Evolutionary conservation across 768 basidiomycete species (phyloP).

Genomic region (Kwoniella bestiolae): DNA sequence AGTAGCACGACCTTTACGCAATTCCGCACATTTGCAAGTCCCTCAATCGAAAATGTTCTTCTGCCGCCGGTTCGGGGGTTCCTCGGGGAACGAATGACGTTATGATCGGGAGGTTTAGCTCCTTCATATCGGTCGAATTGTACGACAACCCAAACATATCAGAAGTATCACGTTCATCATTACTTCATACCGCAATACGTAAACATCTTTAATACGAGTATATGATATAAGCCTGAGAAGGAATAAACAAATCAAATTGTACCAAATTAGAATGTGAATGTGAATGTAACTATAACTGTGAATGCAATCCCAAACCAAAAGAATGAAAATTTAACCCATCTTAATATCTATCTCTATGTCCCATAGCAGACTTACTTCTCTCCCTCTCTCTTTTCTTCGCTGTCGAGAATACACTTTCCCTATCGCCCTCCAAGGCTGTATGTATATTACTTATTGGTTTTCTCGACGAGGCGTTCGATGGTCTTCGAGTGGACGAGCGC

Average conservation of each 20-base stretch:
- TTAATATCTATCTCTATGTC: constrained; percentile 22
- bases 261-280: background rate
- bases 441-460: background rate
- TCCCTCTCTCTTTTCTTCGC: constrained; percentile 17
- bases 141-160: too few species aligned
- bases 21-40: too few species aligned
- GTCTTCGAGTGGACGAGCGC: constrained; percentile 18
- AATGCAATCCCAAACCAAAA: background rate
- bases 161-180: too few species aligned
- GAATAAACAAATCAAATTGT: background rate
- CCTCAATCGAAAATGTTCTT: too few species aligned
- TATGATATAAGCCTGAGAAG: background rate
- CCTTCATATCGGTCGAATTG: too few species aligned
- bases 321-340: background rate
- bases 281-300: background rate
- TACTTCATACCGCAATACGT: too few species aligned
- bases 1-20: too few species aligned
- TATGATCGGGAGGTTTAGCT: too few species aligned
- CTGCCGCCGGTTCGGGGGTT: too few species aligned
- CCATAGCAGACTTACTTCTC: constrained; percentile 29
- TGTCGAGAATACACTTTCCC: constrained; percentile 17
- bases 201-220: background rate
- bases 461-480: constrained; percentile 16
- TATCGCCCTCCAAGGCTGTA: background rate
- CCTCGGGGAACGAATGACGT: too few species aligned